Evolutionary conservation across 345 rosid genomes (phyloP), one percentile per base, ranked within the genome.

Genomic region (Eucalyptus sp.): DNA sequence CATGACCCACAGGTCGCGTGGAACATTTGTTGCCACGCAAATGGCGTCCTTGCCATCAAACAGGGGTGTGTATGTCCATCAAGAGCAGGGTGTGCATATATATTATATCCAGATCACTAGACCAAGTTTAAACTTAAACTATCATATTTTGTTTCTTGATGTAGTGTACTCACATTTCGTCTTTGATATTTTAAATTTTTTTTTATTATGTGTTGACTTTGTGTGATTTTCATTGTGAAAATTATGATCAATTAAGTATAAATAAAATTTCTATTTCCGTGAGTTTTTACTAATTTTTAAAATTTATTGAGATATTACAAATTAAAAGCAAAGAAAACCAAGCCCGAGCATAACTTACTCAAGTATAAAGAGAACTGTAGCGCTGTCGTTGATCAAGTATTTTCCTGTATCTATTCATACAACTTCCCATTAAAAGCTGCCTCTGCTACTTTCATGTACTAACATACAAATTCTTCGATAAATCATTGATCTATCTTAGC

Each of bases 51-150:
- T 66, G 43, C 79, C 43, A 66, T 1, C 41, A 66, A 31, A 31
- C 12, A 3, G 0, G 43, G 43, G 79, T 15, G 11, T 31, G 22
- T 0, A 8, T 18, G 20, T 4, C 79, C 6, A 66, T 31, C 43
- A 31, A 3, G 41, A 16, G 79, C 1, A 29, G 3, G 43, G 20
- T 1, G 11, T 31, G 43, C 6, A 37, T 31, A 31, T 37, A 37
- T 37, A 37, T 37, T 37, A 37, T 16, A 15, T 10, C 7, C 43
- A 0, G 0, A 31, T 0, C 2, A 33, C 4, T 4, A 31, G 43
- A 66, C 24, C 24, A 31, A 31, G 24, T 31, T 0, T 66, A 66
- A 66, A 0, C 79, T 64, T 14, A 1, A n/a, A n/a, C 8, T 64
- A 64, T 64, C 18, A 64, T 64, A 1, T 7, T 64, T 64, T 33